Evolutionary conservation across 2,329 filamentous ascomycete species (phyloP), one percentile per base, ranked within the genome.

Genomic region (Plenodomus biglobosus): DNA sequence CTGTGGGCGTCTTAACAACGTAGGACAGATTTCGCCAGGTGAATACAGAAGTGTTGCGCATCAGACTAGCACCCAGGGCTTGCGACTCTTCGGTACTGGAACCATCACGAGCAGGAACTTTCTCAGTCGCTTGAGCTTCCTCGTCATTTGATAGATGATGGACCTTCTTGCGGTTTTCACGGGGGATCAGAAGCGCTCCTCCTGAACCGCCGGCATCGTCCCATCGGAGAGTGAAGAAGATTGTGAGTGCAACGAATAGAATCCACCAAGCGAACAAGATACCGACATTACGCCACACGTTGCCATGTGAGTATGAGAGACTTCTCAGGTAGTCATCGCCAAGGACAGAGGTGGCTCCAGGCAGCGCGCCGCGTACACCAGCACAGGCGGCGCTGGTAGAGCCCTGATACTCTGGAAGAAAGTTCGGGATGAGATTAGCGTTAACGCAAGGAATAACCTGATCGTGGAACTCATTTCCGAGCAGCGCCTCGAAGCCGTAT

Each of bases 401-500:
- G n/a, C 69, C 56, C 8, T 45, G 38, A 47, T 82, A 85, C 1
- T 72, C 72, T 0, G 76, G 71, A 0, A 80, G 79, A 40, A 65
- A 54, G 75, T 60, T 64, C 0, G 81, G 81, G 3, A 84, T 72
- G 5, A 84, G 66, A 49, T 80, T 81, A 21, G 52, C 53, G 2
- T 71, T 75, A 2, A 76, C 76, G 48, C 82, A 84, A 1, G 74
- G 70, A 16, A 84, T 77, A 2, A 61, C 40, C 8, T 42, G 73
- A 27, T 48, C 59, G 11, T 62, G 82, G 0, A 62, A 69, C 38
- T 72, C 95, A 68, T 94, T 94, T 49, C 87, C 81, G 78, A 92
- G 84, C 17, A 94, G 75, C 0, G 83, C 76, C 68, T 95, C 89
- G 61, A 94, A 95, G 0, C 83, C 83, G 54, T 94, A 95, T 0